phyloP scores from a whole-genome alignment of 768 basidiomycete species.

The Leucogyrophana mollusca region DNA sequence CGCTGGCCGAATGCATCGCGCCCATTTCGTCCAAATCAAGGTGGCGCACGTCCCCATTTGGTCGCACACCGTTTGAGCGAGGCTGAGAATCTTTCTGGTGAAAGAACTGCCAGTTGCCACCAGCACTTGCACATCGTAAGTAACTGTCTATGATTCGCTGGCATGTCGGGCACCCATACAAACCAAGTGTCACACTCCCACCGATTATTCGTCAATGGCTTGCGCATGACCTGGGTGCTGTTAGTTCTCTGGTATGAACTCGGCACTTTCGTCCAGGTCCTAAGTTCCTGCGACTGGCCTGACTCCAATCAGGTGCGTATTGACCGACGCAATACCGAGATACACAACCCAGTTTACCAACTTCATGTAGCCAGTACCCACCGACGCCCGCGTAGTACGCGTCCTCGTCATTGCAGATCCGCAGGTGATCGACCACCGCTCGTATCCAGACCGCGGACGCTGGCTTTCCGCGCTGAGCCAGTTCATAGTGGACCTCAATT shows the following conservation, averaged over 20 bases:
- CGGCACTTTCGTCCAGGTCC: slow-evolving; percentile 49
- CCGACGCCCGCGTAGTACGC: slow-evolving; percentile 23
- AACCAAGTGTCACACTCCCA: slow-evolving; percentile 1
- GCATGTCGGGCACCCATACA: too few relatives aligned
- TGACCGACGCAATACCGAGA: slow-evolving; percentile 5
- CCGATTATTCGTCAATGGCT: slow-evolving; percentile 39
- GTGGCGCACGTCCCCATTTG: too few relatives aligned
- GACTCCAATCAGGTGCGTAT: slow-evolving; percentile 34
- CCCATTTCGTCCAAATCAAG: too few relatives aligned
- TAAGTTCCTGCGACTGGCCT: slow-evolving; percentile 61
- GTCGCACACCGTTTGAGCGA: too few relatives aligned
- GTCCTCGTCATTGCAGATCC: slow-evolving; percentile 84
- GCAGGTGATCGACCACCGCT: slow-evolving; percentile 75
- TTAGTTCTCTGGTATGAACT: slow-evolving; percentile 72
- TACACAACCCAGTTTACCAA: neutral
- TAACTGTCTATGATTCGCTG: too few relatives aligned
- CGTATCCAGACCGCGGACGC: slow-evolving; percentile 62
- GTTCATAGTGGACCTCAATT: slow-evolving; percentile 73
- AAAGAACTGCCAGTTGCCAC: too few relatives aligned
- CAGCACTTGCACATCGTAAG: too few relatives aligned
- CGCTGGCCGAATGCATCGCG: too few relatives aligned
- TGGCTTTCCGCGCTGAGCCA: slow-evolving; percentile 60
- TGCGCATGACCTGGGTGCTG: slow-evolving; percentile 61
- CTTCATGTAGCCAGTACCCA: slow-evolving; percentile 15
- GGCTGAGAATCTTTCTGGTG: too few relatives aligned